Evolutionary conservation across 2,329 filamentous ascomycete species (phyloP).

Genomic region (Paraphaeosphaeria minitans): DNA sequence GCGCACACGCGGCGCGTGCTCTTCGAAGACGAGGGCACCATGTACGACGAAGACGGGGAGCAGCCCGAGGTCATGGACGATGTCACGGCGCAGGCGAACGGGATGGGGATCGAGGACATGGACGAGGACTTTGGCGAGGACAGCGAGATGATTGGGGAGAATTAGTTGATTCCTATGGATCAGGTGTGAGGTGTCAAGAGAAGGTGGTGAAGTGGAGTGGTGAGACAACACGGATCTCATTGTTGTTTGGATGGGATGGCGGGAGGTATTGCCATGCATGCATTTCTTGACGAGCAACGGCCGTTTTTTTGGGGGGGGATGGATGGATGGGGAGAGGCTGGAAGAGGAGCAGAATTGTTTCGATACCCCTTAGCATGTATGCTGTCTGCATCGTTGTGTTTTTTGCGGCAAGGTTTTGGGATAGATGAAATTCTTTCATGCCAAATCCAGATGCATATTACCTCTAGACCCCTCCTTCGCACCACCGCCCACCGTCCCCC

Average conservation of each 20-base stretch:
- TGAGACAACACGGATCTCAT: neutral
- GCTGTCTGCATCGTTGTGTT: neutral
- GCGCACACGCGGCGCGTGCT: slow-evolving; percentile 28
- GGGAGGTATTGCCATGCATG: no score
- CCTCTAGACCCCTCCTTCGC: no score
- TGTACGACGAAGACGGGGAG: slow-evolving; percentile 35
- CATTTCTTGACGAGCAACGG: no score
- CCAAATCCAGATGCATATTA: no score
- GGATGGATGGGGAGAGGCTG: no score
- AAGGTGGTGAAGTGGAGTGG: neutral
- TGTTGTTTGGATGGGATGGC: no score
- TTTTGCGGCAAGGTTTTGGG: neutral
- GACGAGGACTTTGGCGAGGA: slow-evolving; percentile 53
- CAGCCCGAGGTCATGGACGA: slow-evolving; percentile 42
- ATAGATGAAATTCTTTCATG: no score
- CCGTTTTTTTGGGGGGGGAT: no score
- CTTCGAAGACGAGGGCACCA: slow-evolving; percentile 33
- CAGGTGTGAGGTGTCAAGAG: neutral
- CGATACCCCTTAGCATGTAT: neutral
- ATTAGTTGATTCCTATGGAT: slow-evolving; percentile 15
- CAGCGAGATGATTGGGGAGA: slow-evolving; percentile 51
- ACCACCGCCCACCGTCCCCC: neutral
- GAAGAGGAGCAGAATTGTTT: no score
- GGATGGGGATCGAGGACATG: slow-evolving; percentile 48
- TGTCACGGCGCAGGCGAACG: slow-evolving; percentile 43